Conservation (phyloP, 805 yeast genomes). For the Kodamaea laetipori region DNA sequence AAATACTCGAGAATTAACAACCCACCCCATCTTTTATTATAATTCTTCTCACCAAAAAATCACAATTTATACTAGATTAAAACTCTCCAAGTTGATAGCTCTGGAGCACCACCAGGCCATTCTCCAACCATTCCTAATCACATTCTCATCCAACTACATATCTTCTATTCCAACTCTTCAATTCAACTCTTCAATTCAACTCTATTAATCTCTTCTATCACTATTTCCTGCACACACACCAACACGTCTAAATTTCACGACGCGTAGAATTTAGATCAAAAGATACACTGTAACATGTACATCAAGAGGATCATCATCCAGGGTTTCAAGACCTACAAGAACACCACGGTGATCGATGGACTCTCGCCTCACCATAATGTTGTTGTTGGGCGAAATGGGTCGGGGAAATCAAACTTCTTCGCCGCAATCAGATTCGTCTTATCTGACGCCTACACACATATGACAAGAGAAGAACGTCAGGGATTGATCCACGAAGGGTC, state of each 20-base stretch:
- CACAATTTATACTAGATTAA: no score
- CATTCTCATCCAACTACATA: no score
- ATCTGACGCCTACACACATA: constrained; percentile 83
- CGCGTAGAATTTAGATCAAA: neutral
- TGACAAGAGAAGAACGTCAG: constrained; percentile 83
- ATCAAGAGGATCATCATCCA: constrained; percentile 68
- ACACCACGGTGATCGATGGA: constrained; percentile 73
- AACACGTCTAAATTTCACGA: constrained; percentile 2
- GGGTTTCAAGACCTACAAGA: constrained; percentile 92
- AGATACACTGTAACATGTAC: constrained; percentile 33
- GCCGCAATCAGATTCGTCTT: constrained; percentile 92
- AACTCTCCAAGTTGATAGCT: no score
- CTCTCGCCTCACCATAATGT: constrained; percentile 85
- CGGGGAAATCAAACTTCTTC: constrained; percentile 94
- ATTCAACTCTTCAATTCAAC: no score
- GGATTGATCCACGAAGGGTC: constrained; percentile 89
- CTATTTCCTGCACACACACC: neutral
- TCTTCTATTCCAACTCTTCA: no score
- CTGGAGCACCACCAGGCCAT: no score
- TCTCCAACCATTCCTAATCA: no score
- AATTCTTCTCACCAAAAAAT: no score
- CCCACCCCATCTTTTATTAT: no score
- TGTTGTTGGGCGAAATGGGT: constrained; percentile 87
- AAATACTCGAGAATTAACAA: no score
- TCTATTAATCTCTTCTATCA: no score